Conservation (phyloP, 306 rosid genomes). For the Castanospermum australe region DNA sequence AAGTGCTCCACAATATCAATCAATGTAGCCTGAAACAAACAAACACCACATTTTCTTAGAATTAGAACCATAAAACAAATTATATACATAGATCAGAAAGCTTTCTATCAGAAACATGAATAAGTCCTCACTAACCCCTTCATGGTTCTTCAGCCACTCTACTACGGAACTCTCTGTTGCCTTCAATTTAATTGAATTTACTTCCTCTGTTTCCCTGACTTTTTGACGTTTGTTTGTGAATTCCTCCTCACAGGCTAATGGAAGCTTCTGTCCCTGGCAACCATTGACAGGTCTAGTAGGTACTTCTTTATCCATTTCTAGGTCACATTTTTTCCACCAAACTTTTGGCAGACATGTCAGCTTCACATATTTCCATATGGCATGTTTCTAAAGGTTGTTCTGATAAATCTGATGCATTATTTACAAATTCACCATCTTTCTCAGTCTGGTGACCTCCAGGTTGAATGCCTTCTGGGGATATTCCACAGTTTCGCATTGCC, state of each 20-base stretch:
- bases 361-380: slow-evolving; percentile 24
- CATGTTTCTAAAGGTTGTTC: slow-evolving; percentile 16
- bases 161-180: slow-evolving; percentile 66
- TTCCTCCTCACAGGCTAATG: slow-evolving; percentile 26
- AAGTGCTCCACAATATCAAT: slow-evolving; percentile 58
- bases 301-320: slow-evolving; percentile 22
- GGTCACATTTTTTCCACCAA: not conserved
- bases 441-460: slow-evolving; percentile 14
- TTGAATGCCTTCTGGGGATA: slow-evolving; percentile 37
- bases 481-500: slow-evolving; percentile 53
- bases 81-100: not conserved
- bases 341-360: slow-evolving; percentile 10
- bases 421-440: slow-evolving; percentile 31
- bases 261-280: slow-evolving; percentile 26
- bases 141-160: slow-evolving; percentile 66
- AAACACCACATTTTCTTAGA: not conserved
- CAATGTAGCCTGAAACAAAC: slow-evolving; percentile 60
- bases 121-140: slow-evolving; percentile 54
- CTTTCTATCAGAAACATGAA: not conserved
- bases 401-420: slow-evolving; percentile 25
- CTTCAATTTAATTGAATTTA: slow-evolving; percentile 25
- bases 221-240: slow-evolving; percentile 57
- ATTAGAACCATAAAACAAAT: not conserved
- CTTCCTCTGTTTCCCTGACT: slow-evolving; percentile 38
- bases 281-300: slow-evolving; percentile 33